A percentile compares a stretch with the other conserved stretches of the same genome.
These are phyloP conservation scores for Paramecium primaurelia DNA, from an alignment of 73 alveolate genomes.

Conservation along the genomic window DNA sequence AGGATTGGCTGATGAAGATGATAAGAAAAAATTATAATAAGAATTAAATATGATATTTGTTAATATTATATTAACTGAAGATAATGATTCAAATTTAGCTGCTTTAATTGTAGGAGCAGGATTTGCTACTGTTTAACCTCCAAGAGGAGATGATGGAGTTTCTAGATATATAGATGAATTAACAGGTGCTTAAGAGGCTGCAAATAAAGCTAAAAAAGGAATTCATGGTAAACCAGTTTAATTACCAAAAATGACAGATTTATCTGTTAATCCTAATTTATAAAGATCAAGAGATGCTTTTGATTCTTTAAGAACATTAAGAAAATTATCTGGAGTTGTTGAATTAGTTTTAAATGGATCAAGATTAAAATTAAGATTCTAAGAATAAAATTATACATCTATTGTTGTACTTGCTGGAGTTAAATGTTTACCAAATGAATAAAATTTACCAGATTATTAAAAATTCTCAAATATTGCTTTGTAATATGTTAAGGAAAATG, in stretches of 20 bases:
- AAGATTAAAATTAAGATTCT: conserved; percentile 84
- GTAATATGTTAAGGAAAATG: conserved; percentile 79
- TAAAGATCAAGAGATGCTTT: conserved; percentile 33
- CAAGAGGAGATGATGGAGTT: conserved; percentile 73
- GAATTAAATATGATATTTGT: neutral
- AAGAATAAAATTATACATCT: conserved; percentile 76
- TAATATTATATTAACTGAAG: neutral
- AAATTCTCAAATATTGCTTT: conserved; percentile 81
- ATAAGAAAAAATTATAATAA: conserved; percentile 16
- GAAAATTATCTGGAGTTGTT: conserved; percentile 80
- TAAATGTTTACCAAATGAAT: conserved; percentile 82
- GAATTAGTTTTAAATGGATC: conserved; percentile 90
- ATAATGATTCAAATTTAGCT: conserved; percentile 63
- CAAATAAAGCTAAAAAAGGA: conserved; percentile 68
- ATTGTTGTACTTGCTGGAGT: conserved; percentile 85
- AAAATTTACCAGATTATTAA: conserved; percentile 82
- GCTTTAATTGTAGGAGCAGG: conserved; percentile 67
- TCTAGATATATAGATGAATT: conserved; percentile 73
- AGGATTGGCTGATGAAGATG: conserved; percentile 5
- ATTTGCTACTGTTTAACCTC: conserved; percentile 60
- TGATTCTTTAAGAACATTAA: conserved; percentile 24
- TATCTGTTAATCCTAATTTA: conserved; percentile 2
- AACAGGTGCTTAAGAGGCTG: conserved; percentile 70
- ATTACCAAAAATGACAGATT: neutral
- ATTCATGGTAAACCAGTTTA: conserved; percentile 36